Conservation (phyloP, 306 rosid species). For the Gillenia trifoliata region DNA sequence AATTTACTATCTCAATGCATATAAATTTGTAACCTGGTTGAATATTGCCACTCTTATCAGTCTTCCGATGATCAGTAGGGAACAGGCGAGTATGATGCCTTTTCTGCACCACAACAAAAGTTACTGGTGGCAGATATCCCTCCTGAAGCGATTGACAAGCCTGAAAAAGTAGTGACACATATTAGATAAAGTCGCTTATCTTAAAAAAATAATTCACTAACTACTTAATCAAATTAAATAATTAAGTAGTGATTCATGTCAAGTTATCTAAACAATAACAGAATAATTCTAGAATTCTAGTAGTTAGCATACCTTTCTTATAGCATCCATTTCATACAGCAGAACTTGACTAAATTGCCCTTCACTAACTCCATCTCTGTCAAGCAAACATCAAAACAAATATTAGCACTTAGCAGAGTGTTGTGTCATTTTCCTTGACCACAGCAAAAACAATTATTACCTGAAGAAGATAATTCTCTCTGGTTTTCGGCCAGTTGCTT, state of each 20-base stretch:
- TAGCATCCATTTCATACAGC: slow-evolving; percentile 75
- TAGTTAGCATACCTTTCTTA: slow-evolving; percentile 49
- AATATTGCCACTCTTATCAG: slow-evolving; percentile 64
- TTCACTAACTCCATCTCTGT: slow-evolving; percentile 88
- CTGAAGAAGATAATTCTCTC: slow-evolving; percentile 73
- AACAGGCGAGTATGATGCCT: slow-evolving; percentile 76
- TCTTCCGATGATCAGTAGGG: slow-evolving; percentile 25
- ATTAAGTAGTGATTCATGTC: too few species aligned
- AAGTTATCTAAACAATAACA: too few species aligned
- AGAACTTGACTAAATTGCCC: slow-evolving; percentile 78
- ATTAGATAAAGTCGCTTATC: neutral
- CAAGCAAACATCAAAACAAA: neutral
- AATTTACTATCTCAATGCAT: neutral
- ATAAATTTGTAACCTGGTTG: slow-evolving; percentile 49
- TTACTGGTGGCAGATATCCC: slow-evolving; percentile 40
- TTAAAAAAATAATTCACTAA: neutral
- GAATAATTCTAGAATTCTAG: neutral
- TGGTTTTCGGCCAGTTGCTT: slow-evolving; percentile 34
- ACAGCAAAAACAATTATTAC: slow-evolving; percentile 20
- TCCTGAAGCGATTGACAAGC: slow-evolving; percentile 56
- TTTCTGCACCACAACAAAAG: slow-evolving; percentile 75
- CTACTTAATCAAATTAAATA: neutral
- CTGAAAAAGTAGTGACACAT: slow-evolving; percentile 23
- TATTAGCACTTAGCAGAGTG: neutral
- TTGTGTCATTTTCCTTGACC: neutral